phyloP scores from a whole-genome alignment of 768 basidiomycete species.

The Chalciporus piperatus region DNA sequence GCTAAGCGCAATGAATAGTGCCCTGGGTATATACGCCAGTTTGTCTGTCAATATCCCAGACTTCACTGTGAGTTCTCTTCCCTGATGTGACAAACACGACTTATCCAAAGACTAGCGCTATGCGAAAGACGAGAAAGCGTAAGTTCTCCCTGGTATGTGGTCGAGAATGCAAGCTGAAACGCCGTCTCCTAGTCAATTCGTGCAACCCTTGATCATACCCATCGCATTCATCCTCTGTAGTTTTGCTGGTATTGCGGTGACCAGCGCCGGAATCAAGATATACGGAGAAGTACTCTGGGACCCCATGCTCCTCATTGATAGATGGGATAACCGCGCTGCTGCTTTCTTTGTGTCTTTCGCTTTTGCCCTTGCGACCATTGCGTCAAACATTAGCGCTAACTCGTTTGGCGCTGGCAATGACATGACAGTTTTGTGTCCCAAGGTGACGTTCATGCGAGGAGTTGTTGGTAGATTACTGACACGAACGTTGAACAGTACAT shows the following conservation, averaged over 20 bases:
- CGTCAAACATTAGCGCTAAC: constrained; percentile 78
- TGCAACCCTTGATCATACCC: constrained; percentile 79
- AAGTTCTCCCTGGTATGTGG: constrained; percentile 18
- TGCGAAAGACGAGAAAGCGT: constrained; percentile 66
- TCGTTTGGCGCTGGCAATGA: constrained; percentile 77
- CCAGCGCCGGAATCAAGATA: constrained; percentile 67
- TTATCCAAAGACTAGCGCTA: constrained; percentile 50
- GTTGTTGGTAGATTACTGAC: constrained; percentile 1
- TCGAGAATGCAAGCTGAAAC: not conserved
- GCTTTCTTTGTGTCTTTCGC: constrained; percentile 79
- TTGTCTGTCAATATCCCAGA: constrained; percentile 82
- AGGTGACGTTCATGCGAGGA: constrained; percentile 8
- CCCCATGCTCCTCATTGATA: constrained; percentile 69
- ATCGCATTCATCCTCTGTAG: constrained; percentile 71
- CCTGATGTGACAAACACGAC: not conserved
- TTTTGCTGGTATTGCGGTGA: constrained; percentile 79
- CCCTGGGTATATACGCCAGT: constrained; percentile 71
- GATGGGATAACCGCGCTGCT: constrained; percentile 83
- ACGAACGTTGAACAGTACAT: constrained; percentile 19
- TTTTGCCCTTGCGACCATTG: constrained; percentile 70
- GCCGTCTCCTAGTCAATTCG: constrained; percentile 50
- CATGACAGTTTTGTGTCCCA: constrained; percentile 72
- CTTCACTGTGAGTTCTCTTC: constrained; percentile 50
- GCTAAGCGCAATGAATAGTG: constrained; percentile 74
- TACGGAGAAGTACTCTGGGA: constrained; percentile 76